Evolutionary conservation across 495 filamentous ascomycete species (phyloP), one percentile per base, ranked within the genome.

Genomic region (Xylaria grammica): DNA sequence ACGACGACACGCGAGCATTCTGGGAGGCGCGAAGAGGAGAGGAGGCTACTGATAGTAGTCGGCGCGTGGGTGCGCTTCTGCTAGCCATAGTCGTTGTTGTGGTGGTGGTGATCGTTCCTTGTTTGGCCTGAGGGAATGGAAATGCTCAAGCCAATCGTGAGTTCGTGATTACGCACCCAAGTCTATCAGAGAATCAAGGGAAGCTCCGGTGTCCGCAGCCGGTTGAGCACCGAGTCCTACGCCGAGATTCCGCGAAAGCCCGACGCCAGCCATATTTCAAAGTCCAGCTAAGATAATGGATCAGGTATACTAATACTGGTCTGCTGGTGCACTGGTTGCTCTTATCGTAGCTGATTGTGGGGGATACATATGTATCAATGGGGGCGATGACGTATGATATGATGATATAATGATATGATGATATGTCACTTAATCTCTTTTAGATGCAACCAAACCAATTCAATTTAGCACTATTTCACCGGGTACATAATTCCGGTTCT

Each of bases 191-290:
- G n/a, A n/a, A n/a, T n/a, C n/a, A n/a, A n/a, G n/a, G 17, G 11
- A 6, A 32, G 49, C 29, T 30, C 13, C 10, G 26, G 26, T 19
- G 49, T 30, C 27, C 17, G 20, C 17, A 51, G 48, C 48, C 26
- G 48, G 49, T 5, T 51, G 50, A 53, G 49, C 15, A 20, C 50
- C 50, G 30, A 34, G 20, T 19, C 24, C 19, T 34, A 15, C 32
- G 36, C 30, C 51, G 51, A 34, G 51, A 19, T 54, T 13, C 51
- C 51, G 51, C 10, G 32, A 54, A 36, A 54, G n/a, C 19, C 30
- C 30, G 51, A 54, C 32, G 19, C 10, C 6, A 48, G 36, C 72
- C 69, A 74, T 19, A 69, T 67, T 36, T 6, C 17, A 17, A 7
- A 11, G 40, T 42, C n/a, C 34, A 36, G 34, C 34, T 36, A 11